Conservation (phyloP, 139 green algal species). For the Chloropicon primus region DNA sequence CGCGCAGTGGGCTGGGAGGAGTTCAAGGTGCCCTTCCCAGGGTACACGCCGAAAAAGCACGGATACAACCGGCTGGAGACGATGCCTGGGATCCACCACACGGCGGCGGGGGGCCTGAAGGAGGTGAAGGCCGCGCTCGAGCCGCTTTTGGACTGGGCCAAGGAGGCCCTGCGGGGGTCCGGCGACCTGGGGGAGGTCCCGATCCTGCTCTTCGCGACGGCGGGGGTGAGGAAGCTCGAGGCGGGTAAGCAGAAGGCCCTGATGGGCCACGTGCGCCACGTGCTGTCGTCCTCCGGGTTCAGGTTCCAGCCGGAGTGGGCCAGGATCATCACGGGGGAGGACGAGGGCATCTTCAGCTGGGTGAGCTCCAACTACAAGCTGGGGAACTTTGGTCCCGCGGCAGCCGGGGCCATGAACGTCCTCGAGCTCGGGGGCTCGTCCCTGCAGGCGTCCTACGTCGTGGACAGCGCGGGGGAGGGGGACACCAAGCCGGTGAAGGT, state of each 20-base stretch:
- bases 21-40: neutral
- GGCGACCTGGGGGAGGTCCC: neutral
- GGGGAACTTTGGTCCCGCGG: slow-evolving; percentile 13
- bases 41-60: neutral
- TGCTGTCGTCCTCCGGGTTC: slow-evolving; percentile 6
- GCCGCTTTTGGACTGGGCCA: neutral
- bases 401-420: slow-evolving; percentile 22
- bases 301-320: slow-evolving; percentile 57
- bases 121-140: neutral
- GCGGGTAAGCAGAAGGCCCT: neutral
- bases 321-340: slow-evolving; percentile 50
- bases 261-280: neutral
- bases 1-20: neutral
- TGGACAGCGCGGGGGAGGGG: slow-evolving; percentile 5
- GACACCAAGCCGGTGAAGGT: slow-evolving; percentile 14
- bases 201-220: slow-evolving; percentile 5
- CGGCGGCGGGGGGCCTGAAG: neutral
- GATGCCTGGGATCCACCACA: slow-evolving; percentile 1
- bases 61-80: slow-evolving; percentile 5
- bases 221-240: neutral
- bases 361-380: slow-evolving; percentile 58
- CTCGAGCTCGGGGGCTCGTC: slow-evolving; percentile 70
- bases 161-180: neutral
- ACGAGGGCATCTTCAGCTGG: slow-evolving; percentile 79
- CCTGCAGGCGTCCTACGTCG: slow-evolving; percentile 46